Base-by-base conservation (phyloP, 129 eudicot species). In the Flaveria bidentis region DNA sequence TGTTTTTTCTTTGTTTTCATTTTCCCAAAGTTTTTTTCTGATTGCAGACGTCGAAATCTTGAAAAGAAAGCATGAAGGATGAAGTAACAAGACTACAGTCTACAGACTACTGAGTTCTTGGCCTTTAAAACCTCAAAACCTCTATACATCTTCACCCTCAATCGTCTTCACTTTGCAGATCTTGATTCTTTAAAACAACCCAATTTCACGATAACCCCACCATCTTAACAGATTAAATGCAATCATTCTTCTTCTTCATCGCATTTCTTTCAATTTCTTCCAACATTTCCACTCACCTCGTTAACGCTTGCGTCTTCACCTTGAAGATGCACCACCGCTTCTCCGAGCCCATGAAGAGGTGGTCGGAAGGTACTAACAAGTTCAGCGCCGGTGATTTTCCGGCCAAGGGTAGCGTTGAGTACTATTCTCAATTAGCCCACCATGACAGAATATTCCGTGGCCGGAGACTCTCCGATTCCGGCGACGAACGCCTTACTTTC, bases 291-390 rank as follows among this genome's bases (percentile, higher is more conserved):
- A 50, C 80, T n/a, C 78, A 33, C 20, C 7, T 68, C 79, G 73
- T 83, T 47, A 72, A 76, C 63, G 94, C 87, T 60, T 85, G 86
- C 9, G 69, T 88, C 51, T 88, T 88, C 82, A 86, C 91, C 17
- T 81, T 90, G 23, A 85, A 93, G 80, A 85, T 93, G 92, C 98
- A 93, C 84, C 98, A 93, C 79, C 87, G 96, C 1, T 93, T 88
- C 84, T 93, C 98, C 44, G 85, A 87, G 16, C 91, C 86, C 26
- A 88, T 92, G 58, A 88, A 86, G 83, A 72, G 75, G 47, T 85
- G 87, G 89, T 84, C 87, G 56, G 83, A 84, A 61, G 45, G 28
- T 42, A 49, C 26, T 57, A 82, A 78, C 44, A 86, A 78, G 5
- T 81, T 75, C 14, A 69, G 67, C n/a, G 57, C 52, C 45, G 81